Base-by-base conservation (phyloP, 2,329 filamentous ascomycete species). In the Sporothrix luriei region DNA sequence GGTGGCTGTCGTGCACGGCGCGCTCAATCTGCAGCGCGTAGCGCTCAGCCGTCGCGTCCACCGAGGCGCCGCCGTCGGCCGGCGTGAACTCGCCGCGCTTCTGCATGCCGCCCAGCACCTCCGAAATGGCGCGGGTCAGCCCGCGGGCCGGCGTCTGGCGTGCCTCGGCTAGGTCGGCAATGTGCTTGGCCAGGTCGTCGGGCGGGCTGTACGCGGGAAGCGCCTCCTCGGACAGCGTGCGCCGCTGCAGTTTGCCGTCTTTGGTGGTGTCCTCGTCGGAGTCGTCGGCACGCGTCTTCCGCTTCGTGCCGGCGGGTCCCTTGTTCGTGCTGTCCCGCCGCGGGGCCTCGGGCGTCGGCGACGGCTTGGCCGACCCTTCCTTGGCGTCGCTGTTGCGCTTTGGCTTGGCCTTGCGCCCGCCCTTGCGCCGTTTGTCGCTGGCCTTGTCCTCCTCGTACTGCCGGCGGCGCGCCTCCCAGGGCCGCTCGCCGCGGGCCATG, bases 1-100 rank as follows among this genome's bases (percentile, higher is more conserved):
- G 81, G 69, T 89, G 85, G 0, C 83, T 84, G 72, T 86, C 85
- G 70, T 84, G 82, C 16, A 89, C 85, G 4, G 87, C 87, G 75
- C 92, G 88, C 81, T 97, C 94, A 72, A 98, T 90, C 73, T 92
- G 87, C 33, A 97, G 81, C 16, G 91, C 91, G 59, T 94, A 85
- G 26, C 85, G 85, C 76, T 91, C 89, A 13, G 90, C 89, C 70
- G 91, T 82, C 11, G 84, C 84, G 64, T 90, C 88, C 16, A 86
- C 82, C 0, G 87, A 88, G 69, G 88, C 84, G 61, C 87, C 84
- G 61, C 87, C 90, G 66, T 89, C 84, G 1, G 88, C 85, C 21
- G 93, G 80, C 33, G 82, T 81, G 74, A 90, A 89, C 11, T 86
- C 82, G 19, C 87, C 86, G 69, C 86, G 83, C 78, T 92, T 91